Percentiles rank a stretch among this genome's conserved stretches.
These are phyloP conservation scores for Trichoderma asperellum DNA, from an alignment of 2,329 filamentous ascomycete species.

Conservation along the genomic window DNA sequence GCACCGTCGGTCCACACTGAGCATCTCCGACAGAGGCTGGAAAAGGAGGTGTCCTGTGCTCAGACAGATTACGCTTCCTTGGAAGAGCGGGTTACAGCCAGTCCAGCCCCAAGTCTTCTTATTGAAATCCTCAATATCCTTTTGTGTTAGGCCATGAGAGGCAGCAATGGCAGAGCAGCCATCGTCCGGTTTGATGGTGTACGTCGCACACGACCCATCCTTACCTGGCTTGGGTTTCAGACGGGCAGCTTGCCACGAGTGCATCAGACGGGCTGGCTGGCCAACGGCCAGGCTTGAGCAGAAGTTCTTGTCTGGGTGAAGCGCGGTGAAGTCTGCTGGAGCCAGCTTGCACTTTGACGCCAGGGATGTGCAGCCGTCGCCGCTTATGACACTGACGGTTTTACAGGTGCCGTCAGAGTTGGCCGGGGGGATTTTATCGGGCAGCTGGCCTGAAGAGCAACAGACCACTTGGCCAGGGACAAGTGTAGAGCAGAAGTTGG, in stretches of 20 bases:
- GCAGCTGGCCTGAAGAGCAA: conserved; percentile 33
- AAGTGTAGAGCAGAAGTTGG: conserved; percentile 34
- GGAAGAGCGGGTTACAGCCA: conserved; percentile 38
- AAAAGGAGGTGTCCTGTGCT: conserved; percentile 38
- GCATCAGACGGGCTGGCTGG: conserved; percentile 46
- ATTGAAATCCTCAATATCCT: conserved; percentile 43
- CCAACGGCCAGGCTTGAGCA: conserved; percentile 39
- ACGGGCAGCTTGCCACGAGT: conserved; percentile 41
- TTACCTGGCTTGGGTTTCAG: conserved; percentile 40
- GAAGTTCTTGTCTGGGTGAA: conserved; percentile 38
- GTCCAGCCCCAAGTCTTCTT: conserved; percentile 46
- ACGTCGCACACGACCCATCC: conserved; percentile 39
- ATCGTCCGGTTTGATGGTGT: conserved; percentile 39
- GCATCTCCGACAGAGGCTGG: conserved; percentile 34
- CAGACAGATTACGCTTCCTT: conserved; percentile 38
- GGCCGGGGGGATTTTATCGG: conserved; percentile 30
- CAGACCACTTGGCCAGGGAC: conserved; percentile 31
- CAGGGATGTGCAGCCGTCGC: conserved; percentile 43
- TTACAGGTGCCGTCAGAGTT: conserved; percentile 36
- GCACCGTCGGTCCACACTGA: conserved; percentile 50
- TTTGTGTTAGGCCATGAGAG: conserved; percentile 43
- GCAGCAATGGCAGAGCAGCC: conserved; percentile 44
- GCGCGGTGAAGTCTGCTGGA: conserved; percentile 40
- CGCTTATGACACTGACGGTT: conserved; percentile 38
- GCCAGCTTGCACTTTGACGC: conserved; percentile 45